Base-by-base conservation (phyloP, 805 yeast species). In the Saccharomyces eubayanus region DNA sequence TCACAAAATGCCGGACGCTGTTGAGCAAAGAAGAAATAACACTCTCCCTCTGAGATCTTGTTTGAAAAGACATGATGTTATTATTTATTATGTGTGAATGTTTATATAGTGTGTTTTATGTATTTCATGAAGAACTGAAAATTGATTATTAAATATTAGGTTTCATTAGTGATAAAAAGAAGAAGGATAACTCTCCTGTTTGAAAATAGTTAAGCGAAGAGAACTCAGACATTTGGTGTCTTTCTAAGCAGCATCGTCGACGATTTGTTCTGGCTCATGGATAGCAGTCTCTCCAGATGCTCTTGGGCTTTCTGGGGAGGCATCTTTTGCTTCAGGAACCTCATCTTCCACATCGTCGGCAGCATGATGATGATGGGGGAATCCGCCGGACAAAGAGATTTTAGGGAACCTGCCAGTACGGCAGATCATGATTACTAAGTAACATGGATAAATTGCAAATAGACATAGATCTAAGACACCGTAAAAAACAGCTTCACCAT, bases 401-500 rank as follows among this genome's bases (percentile, higher is more conserved):
- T 47, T 24, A 24, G 61, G 61, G 53, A 58, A 54, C 6, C 48
- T 49, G 24, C 63, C 63, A 46, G 50, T 53, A 20, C 52, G 48
- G 40, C 50, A 46, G 46, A 57, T 49, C 24, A 58, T 47, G 49
- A 59, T 54, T n/a, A 63, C 48, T 46, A 67, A 59, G 47, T 66
- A 60, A 20, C 71, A 62, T 51, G 83, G 83, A 49, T 75, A 63
- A 46, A 72, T 28, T 51, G 69, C 72, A 62, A 78, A 79, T 53
- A 71, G 66, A 47, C 77, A 59, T 48, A 77, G 57, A 62, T 79
- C 83, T 57, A 79, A 71, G 47, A 78, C 65, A 71, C 83, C 83
- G 60, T 76, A 77, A 69, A 78, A 79, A 20, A 74, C 79, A 53
- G 79, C 77, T 63, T 78, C 82, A n/a, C 78, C 71, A 60, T 77